Percentiles rank a stretch among this genome's conserved stretches.
phyloP scores from a whole-genome alignment of 352 stramenopile genomes.

The Phytopythium litorale region DNA sequence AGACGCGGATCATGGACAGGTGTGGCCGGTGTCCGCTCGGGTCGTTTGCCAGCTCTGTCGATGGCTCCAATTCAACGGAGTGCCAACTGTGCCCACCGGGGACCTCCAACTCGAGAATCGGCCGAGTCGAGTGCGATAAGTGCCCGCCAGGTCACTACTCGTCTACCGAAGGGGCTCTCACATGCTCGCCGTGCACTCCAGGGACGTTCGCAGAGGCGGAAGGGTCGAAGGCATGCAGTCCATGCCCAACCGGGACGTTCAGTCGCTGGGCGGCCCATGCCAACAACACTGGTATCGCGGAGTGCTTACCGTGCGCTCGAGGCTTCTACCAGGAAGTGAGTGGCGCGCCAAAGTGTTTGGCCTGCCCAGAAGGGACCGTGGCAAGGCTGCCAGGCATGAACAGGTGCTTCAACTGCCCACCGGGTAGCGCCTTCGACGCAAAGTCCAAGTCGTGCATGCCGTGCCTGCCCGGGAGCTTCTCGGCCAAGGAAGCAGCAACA shows the following conservation, averaged over 20 bases:
- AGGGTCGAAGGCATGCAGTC: constrained; percentile 22
- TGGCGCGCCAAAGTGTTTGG: constrained; percentile 20
- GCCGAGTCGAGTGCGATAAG: not conserved
- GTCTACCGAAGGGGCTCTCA: constrained; percentile 7
- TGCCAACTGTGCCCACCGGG: constrained; percentile 7
- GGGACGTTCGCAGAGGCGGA: constrained; percentile 43
- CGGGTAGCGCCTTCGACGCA: constrained; percentile 36
- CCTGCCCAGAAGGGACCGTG: constrained; percentile 36
- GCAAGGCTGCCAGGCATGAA: constrained; percentile 27
- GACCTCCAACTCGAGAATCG: not conserved
- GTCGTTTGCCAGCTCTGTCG: constrained; percentile 9
- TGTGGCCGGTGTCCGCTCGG: constrained; percentile 10
- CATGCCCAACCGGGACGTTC: constrained; percentile 35
- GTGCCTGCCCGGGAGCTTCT: constrained; percentile 35
- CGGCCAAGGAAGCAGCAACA: constrained; percentile 12
- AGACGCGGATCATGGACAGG: constrained; percentile 8
- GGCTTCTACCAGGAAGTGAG: constrained; percentile 28
- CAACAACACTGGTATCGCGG: constrained; percentile 16
- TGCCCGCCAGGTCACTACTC: constrained; percentile 6
- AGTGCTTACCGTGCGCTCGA: constrained; percentile 37
- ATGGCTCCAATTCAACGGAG: not conserved
- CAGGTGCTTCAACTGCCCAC: constrained; percentile 31
- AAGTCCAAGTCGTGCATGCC: constrained; percentile 20
- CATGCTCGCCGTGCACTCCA: constrained; percentile 30
- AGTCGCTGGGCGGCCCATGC: constrained; percentile 9